phyloP scores from a whole-genome alignment of 768 basidiomycete species.

The Tephrocybe sp. region DNA sequence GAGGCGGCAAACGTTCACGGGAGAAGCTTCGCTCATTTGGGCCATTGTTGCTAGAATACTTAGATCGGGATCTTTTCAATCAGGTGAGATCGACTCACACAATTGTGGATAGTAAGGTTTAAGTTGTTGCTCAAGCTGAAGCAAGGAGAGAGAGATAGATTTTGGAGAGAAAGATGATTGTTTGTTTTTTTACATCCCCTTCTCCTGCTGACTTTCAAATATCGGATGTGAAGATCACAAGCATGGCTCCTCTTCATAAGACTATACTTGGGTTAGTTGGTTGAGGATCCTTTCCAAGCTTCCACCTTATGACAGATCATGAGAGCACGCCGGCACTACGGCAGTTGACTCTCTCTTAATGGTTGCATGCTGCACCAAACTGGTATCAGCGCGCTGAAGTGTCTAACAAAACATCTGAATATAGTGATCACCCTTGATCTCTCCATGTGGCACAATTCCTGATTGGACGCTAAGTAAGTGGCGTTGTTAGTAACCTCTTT shows the following conservation, averaged over 20 bases:
- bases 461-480: too few relatives aligned
- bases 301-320: not conserved
- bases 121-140: not conserved
- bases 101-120: not conserved
- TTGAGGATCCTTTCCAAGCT: too few relatives aligned
- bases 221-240: not conserved
- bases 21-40: slow-evolving; percentile 20
- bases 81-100: not conserved
- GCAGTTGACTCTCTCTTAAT: too few relatives aligned
- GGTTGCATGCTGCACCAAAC: too few relatives aligned
- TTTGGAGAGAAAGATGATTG: not conserved
- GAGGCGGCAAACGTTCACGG: slow-evolving; percentile 51
- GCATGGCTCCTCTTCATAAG: not conserved
- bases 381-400: too few relatives aligned
- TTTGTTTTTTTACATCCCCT: not conserved
- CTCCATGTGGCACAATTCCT: too few relatives aligned
- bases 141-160: too few relatives aligned
- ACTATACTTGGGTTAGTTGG: not conserved
- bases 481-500: too few relatives aligned
- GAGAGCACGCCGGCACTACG: not conserved
- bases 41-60: slow-evolving; percentile 9
- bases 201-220: not conserved
- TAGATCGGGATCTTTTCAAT: not conserved
- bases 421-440: too few relatives aligned
- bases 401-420: too few relatives aligned